Evolutionary conservation across 345 rosid species (phyloP).

Genomic region (Tarenaya hassleriana): DNA sequence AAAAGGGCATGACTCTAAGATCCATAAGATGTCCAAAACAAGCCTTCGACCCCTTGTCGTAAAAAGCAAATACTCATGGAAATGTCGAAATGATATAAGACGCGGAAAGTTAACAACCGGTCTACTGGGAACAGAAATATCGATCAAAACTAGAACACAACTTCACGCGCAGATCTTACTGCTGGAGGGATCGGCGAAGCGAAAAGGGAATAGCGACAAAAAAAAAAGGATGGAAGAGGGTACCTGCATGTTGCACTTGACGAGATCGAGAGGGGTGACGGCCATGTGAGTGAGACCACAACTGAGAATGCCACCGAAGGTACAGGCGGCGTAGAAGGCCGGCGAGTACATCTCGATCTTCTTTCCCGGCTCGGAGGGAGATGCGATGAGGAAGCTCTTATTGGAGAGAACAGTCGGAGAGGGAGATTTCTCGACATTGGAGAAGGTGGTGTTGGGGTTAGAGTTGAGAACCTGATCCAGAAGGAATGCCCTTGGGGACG

Average conservation of each 20-base stretch:
- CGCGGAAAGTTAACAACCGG: not conserved
- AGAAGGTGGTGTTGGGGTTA: slow-evolving; percentile 4
- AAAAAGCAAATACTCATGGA: not conserved
- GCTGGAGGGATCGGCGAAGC: not conserved
- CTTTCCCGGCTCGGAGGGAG: slow-evolving; percentile 46
- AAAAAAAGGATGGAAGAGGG: slow-evolving; percentile 3
- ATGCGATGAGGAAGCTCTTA: slow-evolving; percentile 26
- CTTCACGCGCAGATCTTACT: not conserved
- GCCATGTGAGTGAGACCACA: slow-evolving; percentile 63
- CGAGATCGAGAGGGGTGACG: slow-evolving; percentile 69
- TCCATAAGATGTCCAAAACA: no score
- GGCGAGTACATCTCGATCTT: slow-evolving; percentile 61
- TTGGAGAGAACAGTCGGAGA: slow-evolving; percentile 13
- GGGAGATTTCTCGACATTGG: slow-evolving; percentile 17
- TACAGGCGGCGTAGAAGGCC: slow-evolving; percentile 61
- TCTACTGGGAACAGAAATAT: not conserved
- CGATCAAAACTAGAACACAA: not conserved
- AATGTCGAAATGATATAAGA: not conserved
- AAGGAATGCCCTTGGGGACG: slow-evolving; percentile 13
- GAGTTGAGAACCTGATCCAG: slow-evolving; percentile 16
- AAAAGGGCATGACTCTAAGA: no score
- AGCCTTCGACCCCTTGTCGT: no score
- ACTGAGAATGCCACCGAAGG: slow-evolving; percentile 53
- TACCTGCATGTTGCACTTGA: slow-evolving; percentile 79
- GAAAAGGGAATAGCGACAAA: not conserved